Evolutionary conservation across 108 stramenopile species (phyloP).

Genomic region (Pseudonitzschia delicatissima): DNA sequence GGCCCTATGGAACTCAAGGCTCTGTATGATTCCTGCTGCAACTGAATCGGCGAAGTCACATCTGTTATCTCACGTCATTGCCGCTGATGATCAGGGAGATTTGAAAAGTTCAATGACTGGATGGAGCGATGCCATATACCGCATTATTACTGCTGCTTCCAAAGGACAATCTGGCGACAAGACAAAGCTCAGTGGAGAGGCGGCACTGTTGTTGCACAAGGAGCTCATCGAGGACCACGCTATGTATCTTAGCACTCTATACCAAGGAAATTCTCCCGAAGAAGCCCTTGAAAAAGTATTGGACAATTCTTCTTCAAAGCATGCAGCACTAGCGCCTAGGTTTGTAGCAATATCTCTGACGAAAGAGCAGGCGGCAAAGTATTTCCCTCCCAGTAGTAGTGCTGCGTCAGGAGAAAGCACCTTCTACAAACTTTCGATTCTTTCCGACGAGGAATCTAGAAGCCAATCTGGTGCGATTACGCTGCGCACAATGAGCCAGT

Average conservation of each 20-base stretch:
- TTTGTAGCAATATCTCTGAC: neutral
- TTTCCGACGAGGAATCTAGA: neutral
- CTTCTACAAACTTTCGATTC: conserved; percentile 4
- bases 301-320: neutral
- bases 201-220: conserved; percentile 3
- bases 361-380: neutral
- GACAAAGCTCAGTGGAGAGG: conserved; percentile 2
- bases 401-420: neutral
- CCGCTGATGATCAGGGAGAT: neutral
- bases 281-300: neutral
- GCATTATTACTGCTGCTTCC: neutral
- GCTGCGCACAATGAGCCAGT: neutral
- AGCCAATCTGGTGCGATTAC: neutral
- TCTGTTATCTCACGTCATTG: neutral
- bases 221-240: conserved; percentile 1
- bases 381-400: neutral
- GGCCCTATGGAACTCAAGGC: neutral
- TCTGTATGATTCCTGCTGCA: neutral
- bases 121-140: conserved; percentile 28
- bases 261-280: conserved; percentile 3
- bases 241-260: conserved; percentile 6
- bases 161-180: too few species aligned
- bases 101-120: neutral
- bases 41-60: neutral
- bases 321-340: neutral